Conservation (phyloP, 345 rosid species). For the Ricinus communis region DNA sequence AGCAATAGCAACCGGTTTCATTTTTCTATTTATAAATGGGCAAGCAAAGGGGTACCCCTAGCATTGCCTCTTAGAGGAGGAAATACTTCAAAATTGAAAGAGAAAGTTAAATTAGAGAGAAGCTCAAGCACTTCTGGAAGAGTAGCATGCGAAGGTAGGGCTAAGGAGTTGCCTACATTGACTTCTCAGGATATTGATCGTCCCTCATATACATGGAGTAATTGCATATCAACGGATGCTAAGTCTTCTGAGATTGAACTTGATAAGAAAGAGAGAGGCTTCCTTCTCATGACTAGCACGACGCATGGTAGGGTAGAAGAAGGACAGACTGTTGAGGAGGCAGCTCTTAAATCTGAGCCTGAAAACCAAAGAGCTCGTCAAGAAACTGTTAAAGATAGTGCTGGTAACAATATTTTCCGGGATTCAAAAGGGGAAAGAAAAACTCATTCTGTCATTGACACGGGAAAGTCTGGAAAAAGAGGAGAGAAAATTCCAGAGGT, state of each 20-base stretch:
- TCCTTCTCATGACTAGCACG: constrained; percentile 7
- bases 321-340: constrained; percentile 23
- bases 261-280: constrained; percentile 17
- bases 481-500: constrained; percentile 20
- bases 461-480: constrained; percentile 19
- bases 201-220: background rate
- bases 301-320: constrained; percentile 10
- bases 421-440: constrained; percentile 25
- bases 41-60: constrained; percentile 63
- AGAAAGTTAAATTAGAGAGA: constrained; percentile 40
- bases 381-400: constrained; percentile 8
- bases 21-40: constrained; percentile 96
- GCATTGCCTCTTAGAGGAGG: constrained; percentile 42
- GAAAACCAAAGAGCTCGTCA: constrained; percentile 5
- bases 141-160: constrained; percentile 24
- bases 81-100: constrained; percentile 39
- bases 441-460: constrained; percentile 18
- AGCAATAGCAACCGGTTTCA: constrained; percentile 49
- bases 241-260: constrained; percentile 20
- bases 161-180: constrained; percentile 8
- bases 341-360: background rate
- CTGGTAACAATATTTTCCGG: background rate
- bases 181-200: constrained; percentile 18
- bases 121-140: constrained; percentile 30
- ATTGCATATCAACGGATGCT: constrained; percentile 8